Percentiles rank a stretch among this genome's conserved stretches.
Conservation (phyloP, 306 rosid genomes). For the Dryas drummondii region DNA sequence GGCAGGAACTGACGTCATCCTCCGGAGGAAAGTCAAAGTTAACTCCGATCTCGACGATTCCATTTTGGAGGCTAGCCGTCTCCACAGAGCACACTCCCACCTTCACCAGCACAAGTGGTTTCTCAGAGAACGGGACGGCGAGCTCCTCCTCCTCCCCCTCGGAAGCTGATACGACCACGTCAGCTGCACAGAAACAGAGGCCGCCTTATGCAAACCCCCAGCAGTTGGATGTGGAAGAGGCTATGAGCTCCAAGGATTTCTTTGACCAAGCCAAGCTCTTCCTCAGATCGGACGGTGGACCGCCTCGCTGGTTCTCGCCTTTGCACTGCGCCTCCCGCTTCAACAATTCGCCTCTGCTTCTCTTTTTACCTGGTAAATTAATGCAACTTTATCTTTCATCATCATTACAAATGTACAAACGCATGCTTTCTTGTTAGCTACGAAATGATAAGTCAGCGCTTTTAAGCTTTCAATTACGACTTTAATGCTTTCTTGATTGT, state of each 20-base stretch:
- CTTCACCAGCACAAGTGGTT: no score
- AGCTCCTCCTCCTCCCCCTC: no score
- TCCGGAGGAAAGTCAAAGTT: background rate
- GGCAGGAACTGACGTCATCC: background rate
- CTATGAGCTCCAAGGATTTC: slow-evolving; percentile 38
- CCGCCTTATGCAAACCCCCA: background rate
- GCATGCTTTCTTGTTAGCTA: no score
- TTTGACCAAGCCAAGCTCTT: slow-evolving; percentile 49
- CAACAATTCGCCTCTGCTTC: slow-evolving; percentile 58
- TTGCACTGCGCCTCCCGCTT: slow-evolving; percentile 46
- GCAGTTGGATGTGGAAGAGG: slow-evolving; percentile 18
- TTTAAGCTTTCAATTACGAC: no score
- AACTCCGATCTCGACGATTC: slow-evolving; percentile 10
- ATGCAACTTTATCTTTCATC: background rate
- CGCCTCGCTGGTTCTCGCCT: slow-evolving; percentile 94
- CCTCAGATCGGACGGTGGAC: slow-evolving; percentile 49
- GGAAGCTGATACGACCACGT: slow-evolving; percentile 7
- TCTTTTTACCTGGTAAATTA: slow-evolving; percentile 70
- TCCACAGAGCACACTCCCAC: slow-evolving; percentile 29
- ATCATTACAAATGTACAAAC: background rate
- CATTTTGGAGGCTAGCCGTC: slow-evolving; percentile 27
- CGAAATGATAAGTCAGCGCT: no score
- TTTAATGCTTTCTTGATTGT: no score
- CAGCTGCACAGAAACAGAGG: background rate
- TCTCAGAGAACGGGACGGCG: background rate